Conservation (phyloP, 495 filamentous ascomycete genomes). For the Penicillium angulare region DNA sequence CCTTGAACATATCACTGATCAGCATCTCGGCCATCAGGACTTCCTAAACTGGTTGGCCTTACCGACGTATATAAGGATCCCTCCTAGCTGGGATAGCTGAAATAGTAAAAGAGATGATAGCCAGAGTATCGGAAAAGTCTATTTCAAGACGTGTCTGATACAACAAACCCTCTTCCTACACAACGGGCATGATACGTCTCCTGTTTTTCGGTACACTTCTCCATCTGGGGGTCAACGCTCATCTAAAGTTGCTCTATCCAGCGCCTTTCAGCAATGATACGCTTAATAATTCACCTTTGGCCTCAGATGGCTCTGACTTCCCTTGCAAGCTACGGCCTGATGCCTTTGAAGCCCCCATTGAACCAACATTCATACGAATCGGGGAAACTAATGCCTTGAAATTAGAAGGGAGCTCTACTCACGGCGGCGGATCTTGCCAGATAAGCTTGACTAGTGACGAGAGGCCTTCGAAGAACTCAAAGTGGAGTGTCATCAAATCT, state of each 20-base stretch:
- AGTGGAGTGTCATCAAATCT: slow-evolving; percentile 73
- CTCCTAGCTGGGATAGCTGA: too few species aligned
- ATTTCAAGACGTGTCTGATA: too few species aligned
- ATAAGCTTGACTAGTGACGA: slow-evolving; percentile 72
- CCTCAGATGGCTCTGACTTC: slow-evolving; percentile 58
- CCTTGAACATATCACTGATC: too few species aligned
- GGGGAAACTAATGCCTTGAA: slow-evolving; percentile 24
- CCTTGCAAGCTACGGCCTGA: slow-evolving; percentile 61
- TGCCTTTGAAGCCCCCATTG: slow-evolving; percentile 11
- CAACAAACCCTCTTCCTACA: too few species aligned
- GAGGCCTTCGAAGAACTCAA: slow-evolving; percentile 44
- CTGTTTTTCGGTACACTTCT: too few species aligned
- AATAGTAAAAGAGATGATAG: too few species aligned
- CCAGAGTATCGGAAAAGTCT: too few species aligned
- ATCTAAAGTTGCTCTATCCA: slow-evolving; percentile 69
- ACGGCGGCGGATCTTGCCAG: slow-evolving; percentile 86
- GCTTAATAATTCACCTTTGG: slow-evolving; percentile 59
- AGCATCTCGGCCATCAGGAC: too few species aligned
- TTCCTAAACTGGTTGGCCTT: too few species aligned
- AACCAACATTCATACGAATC: slow-evolving; percentile 25
- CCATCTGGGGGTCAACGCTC: slow-evolving; percentile 43
- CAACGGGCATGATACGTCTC: too few species aligned
- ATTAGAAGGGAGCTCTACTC: slow-evolving; percentile 52
- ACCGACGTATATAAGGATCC: too few species aligned
- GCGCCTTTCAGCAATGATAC: slow-evolving; percentile 54